Conservation (phyloP, 495 filamentous ascomycete species). For the Penicillium angulare region DNA sequence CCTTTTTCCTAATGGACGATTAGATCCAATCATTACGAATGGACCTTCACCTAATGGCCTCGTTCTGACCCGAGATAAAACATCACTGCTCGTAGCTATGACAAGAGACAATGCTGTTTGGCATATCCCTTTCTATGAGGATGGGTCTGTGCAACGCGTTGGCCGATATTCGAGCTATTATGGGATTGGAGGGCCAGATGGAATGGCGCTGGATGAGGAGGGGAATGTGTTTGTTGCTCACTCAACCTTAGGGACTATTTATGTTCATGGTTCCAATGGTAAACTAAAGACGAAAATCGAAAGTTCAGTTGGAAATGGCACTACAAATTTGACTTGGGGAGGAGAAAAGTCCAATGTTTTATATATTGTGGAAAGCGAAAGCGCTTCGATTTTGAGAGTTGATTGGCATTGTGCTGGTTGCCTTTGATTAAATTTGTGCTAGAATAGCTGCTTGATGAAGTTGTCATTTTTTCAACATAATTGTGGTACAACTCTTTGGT, state of each 20-base stretch:
- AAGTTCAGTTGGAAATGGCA: not conserved
- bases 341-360: not conserved
- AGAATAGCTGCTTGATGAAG: too few relatives aligned
- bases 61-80: constrained; percentile 21
- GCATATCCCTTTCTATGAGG: constrained; percentile 25
- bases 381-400: not conserved
- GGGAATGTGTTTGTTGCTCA: constrained; percentile 28
- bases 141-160: constrained; percentile 26
- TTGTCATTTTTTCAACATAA: too few relatives aligned
- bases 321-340: not conserved
- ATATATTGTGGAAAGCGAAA: not conserved
- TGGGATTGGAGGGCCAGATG: constrained; percentile 26
- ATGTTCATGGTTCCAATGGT: constrained; percentile 8
- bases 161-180: constrained; percentile 29
- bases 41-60: constrained; percentile 30
- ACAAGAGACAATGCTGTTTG: constrained; percentile 29
- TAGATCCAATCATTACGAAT: constrained; percentile 25
- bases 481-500: too few relatives aligned
- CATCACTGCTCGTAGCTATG: constrained; percentile 29
- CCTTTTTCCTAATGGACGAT: constrained; percentile 13
- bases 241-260: constrained; percentile 23
- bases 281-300: not conserved
- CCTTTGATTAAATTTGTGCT: constrained; percentile 5
- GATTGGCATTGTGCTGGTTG: not conserved
- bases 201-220: constrained; percentile 25